phyloP scores from a whole-genome alignment of 352 stramenopile genomes.

The Phytophthora idaei region DNA sequence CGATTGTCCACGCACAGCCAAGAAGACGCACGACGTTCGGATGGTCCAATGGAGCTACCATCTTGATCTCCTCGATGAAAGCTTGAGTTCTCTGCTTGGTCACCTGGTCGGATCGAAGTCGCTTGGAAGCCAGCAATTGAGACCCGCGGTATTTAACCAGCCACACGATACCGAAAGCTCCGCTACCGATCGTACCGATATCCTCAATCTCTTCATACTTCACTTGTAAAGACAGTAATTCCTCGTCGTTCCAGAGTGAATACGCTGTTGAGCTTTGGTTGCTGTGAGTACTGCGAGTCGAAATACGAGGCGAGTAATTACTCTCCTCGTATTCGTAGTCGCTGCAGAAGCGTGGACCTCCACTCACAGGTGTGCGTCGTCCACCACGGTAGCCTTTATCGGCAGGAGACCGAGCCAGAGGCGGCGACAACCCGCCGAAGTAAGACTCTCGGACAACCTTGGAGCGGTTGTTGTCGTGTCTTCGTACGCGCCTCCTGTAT shows the following conservation, averaged over 20 bases:
- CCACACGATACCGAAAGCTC: constrained; percentile 49
- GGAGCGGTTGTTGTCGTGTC: constrained; percentile 3
- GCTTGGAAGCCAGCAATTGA: constrained; percentile 47
- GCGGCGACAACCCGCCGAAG: constrained; percentile 42
- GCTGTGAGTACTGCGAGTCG: constrained; percentile 42
- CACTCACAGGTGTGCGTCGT: constrained; percentile 32
- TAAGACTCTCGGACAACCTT: constrained; percentile 37
- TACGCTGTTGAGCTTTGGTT: constrained; percentile 47
- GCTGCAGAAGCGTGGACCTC: constrained; percentile 18
- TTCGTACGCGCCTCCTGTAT: constrained; percentile 20
- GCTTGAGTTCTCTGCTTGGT: constrained; percentile 47
- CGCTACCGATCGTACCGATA: constrained; percentile 40
- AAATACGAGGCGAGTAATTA: constrained; percentile 35
- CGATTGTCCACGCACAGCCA: constrained; percentile 62
- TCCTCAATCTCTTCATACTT: constrained; percentile 59
- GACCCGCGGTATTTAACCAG: constrained; percentile 46
- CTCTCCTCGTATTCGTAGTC: constrained; percentile 33
- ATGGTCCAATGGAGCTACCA: constrained; percentile 53
- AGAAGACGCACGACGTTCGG: constrained; percentile 56
- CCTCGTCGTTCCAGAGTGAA: constrained; percentile 53
- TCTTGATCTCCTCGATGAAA: constrained; percentile 66
- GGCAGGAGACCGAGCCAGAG: constrained; percentile 27
- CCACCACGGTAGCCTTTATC: constrained; percentile 36
- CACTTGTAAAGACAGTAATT: constrained; percentile 55
- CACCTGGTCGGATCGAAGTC: constrained; percentile 47